These are phyloP conservation scores for Taiwanofungus camphoratus DNA, from an alignment of 1,284 basidiomycete species.

Conservation along the genomic window DNA sequence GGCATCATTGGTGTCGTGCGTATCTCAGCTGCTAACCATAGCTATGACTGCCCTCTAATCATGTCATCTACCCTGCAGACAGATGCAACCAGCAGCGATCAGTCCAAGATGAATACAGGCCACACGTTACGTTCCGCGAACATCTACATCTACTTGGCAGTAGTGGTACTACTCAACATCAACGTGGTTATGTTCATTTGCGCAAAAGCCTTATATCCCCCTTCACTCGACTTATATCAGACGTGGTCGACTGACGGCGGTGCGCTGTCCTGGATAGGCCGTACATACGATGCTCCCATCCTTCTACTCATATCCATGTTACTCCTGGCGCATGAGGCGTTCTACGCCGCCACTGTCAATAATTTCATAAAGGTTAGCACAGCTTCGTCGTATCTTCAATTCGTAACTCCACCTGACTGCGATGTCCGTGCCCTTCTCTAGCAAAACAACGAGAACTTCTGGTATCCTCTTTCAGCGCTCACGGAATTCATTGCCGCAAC, in stretches of 20 bases:
- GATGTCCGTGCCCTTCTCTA: background rate
- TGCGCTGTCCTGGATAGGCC: slow-evolving; percentile 19
- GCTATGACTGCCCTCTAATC: background rate
- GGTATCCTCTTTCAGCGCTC: slow-evolving; percentile 41
- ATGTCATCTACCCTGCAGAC: background rate
- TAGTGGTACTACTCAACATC: slow-evolving; percentile 35
- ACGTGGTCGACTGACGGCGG: background rate
- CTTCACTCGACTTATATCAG: background rate
- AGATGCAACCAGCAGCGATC: background rate
- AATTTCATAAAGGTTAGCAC: slow-evolving; percentile 30
- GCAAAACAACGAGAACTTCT: slow-evolving; percentile 36
- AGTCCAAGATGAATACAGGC: slow-evolving; percentile 14
- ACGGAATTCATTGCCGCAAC: slow-evolving; percentile 38
- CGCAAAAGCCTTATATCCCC: background rate
- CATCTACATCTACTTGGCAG: slow-evolving; percentile 39
- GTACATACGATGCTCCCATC: slow-evolving; percentile 29
- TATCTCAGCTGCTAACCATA: background rate
- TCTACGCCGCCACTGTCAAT: slow-evolving; percentile 33
- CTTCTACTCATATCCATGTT: slow-evolving; percentile 34
- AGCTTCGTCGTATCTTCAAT: background rate
- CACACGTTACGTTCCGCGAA: slow-evolving; percentile 30
- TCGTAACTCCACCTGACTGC: background rate
- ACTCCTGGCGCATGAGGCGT: slow-evolving; percentile 37
- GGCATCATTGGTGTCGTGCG: slow-evolving; percentile 33
- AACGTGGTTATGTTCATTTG: slow-evolving; percentile 32